A percentile compares a stretch with the other conserved stretches of the same genome.
Conservation (phyloP, 768 basidiomycete species). For the Candolleomyces aberdarensis region DNA sequence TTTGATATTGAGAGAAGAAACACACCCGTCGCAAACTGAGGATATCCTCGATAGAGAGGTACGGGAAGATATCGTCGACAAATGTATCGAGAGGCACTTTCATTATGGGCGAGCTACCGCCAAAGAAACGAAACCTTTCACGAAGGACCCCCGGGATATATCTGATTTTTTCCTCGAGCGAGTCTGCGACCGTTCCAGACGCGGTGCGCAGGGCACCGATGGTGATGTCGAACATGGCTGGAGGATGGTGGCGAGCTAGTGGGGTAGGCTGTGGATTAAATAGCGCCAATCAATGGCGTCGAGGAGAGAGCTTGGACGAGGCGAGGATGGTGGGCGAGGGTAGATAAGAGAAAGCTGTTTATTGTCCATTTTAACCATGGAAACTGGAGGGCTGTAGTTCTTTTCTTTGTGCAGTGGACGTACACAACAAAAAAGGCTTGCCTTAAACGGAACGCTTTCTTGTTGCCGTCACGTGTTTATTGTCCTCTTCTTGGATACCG, state of each 20-base stretch:
- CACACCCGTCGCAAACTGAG: constrained; percentile 42
- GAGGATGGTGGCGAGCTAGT: too few relatives aligned
- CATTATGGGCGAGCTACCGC: constrained; percentile 15
- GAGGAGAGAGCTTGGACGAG: too few relatives aligned
- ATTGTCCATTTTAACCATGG: neutral
- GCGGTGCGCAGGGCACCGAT: too few relatives aligned
- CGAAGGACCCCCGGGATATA: neutral
- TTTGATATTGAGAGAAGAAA: neutral
- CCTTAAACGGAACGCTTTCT: too few relatives aligned
- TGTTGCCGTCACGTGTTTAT: too few relatives aligned
- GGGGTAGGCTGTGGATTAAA: too few relatives aligned
- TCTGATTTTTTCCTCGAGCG: too few relatives aligned
- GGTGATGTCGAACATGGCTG: too few relatives aligned
- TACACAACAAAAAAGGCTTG: neutral
- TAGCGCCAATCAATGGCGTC: too few relatives aligned
- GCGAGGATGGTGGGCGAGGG: neutral
- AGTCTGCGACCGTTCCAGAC: too few relatives aligned
- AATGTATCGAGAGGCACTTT: constrained; percentile 38
- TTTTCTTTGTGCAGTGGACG: neutral
- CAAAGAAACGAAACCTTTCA: neutral
- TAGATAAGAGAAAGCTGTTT: neutral
- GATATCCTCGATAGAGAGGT: constrained; percentile 45
- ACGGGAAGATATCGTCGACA: constrained; percentile 40
- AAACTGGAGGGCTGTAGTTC: neutral
- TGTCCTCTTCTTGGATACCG: too few relatives aligned